Conservation (phyloP, 2,329 filamentous ascomycete species). For the Karstenula rhodostoma region DNA sequence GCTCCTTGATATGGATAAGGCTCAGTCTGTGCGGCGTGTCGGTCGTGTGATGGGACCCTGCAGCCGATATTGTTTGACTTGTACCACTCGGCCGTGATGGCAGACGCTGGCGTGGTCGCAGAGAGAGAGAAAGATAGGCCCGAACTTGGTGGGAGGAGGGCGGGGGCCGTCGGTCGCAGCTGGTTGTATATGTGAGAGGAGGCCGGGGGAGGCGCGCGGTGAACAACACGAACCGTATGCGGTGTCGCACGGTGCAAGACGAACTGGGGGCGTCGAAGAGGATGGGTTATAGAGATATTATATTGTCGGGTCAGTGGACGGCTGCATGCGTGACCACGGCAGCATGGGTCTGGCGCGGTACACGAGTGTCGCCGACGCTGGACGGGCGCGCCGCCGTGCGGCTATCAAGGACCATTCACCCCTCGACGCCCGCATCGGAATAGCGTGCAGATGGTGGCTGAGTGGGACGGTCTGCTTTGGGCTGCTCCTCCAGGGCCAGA, state of each 20-base stretch:
- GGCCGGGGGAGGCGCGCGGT: not conserved
- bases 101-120: slow-evolving; percentile 3
- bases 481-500: not conserved
- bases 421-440: slow-evolving; percentile 6
- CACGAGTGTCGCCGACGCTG: slow-evolving; percentile 5
- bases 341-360: slow-evolving; percentile 7
- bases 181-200: not conserved
- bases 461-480: not conserved
- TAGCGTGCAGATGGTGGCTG: slow-evolving; percentile 9
- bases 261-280: not conserved
- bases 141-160: not conserved
- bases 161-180: slow-evolving; percentile 7
- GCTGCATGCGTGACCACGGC: not conserved
- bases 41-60: not conserved
- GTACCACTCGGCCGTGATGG: not conserved
- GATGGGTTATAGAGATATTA: slow-evolving; percentile 2
- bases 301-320: not conserved
- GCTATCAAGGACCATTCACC: slow-evolving; percentile 2
- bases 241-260: slow-evolving; percentile 4
- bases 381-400: not conserved
- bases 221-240: not conserved
- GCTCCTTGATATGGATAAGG: slow-evolving; percentile 37
- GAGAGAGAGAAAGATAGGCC: not conserved
- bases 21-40: slow-evolving; percentile 29
- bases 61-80: slow-evolving; percentile 2